phyloP scores from a whole-genome alignment of 169 alveolate species.

The Ichthyophthirius multifiliis region DNA sequence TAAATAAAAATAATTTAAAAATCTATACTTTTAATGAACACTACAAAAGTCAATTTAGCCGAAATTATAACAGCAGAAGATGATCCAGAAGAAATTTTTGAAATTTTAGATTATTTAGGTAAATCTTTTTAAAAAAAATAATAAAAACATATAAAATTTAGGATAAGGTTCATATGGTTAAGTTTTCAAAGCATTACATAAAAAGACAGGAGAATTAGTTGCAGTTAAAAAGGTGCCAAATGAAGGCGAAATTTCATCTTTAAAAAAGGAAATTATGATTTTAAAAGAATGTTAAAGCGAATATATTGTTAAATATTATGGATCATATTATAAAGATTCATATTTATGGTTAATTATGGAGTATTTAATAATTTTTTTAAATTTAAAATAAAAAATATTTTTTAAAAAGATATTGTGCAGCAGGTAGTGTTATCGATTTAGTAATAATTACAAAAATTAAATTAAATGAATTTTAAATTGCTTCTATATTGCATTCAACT shows the following conservation, averaged over 20 bases:
- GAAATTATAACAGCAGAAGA: background rate
- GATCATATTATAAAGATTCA: conserved; percentile 72
- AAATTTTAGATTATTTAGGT: conserved; percentile 14
- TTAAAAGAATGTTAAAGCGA: conserved; percentile 73
- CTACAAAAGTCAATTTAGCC: background rate
- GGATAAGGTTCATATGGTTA: conserved; percentile 84
- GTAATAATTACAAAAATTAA: conserved; percentile 67
- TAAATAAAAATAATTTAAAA: too few species aligned
- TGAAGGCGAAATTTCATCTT: conserved; percentile 56
- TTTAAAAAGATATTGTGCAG: conserved; percentile 66
- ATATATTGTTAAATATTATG: conserved; percentile 73
- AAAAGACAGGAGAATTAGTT: conserved; percentile 67
- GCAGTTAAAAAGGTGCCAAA: conserved; percentile 79
- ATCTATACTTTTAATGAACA: too few species aligned
- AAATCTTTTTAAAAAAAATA: background rate
- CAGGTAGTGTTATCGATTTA: conserved; percentile 80
- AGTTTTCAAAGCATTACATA: conserved; percentile 76
- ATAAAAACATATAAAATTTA: background rate
- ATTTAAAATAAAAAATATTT: background rate
- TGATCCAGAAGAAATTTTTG: conserved; percentile 25
- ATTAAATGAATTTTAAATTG: conserved; percentile 75
- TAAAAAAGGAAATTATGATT: conserved; percentile 76
- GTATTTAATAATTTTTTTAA: background rate
- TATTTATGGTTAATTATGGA: conserved; percentile 82
- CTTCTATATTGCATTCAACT: conserved; percentile 70